Evolutionary conservation across 306 rosid genomes (phyloP), one percentile per base, ranked within the genome.

Genomic region (Myrica gale): DNA sequence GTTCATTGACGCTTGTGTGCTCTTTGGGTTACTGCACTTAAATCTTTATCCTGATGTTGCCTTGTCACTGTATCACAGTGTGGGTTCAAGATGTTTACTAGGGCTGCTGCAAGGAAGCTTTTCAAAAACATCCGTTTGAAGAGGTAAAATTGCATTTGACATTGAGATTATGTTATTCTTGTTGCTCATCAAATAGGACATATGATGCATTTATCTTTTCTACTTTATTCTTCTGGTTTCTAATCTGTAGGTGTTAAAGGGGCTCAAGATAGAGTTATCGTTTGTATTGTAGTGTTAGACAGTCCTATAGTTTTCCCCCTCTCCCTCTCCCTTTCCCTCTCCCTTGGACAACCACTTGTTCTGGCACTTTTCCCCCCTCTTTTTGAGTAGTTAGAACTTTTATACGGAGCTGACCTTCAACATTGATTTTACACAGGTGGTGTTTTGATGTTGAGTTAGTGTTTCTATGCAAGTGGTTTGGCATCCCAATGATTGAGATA

Each of bases 11-110:
- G 67, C 71, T 52, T 32, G 37, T 32, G 37, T 32, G 61, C 58
- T 39, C 74, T 58, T 60, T 74, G 52, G 65, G 21, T 72, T 47
- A 55, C 2, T 13, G 1, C 67, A 51, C 53, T 52, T 70, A 42
- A 43, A 61, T 69, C 78, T 20, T 76, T 10, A 62, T 12, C 54
- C 84, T 86, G 74, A 84, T 48, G 56, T 83, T 45, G 39, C 13
- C 70, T 78, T 76, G 43, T 77, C 70, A 60, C 51, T 80, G 76
- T 80, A 66, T 82, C 23, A 47, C 89, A 93, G 98, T 93, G 98
- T 82, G 98, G 98, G 78, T 94, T 91, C 84, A 94, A 94, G 88
- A 91, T 93, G 97, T 93, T 93, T 81, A 93, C 98, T 15, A 80
- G 97, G 80, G 92, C 96, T 74, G 96, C 96, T 54, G 97, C 93